phyloP scores from a whole-genome alignment of 352 stramenopile species.

The Elongisporangium anandrum region DNA sequence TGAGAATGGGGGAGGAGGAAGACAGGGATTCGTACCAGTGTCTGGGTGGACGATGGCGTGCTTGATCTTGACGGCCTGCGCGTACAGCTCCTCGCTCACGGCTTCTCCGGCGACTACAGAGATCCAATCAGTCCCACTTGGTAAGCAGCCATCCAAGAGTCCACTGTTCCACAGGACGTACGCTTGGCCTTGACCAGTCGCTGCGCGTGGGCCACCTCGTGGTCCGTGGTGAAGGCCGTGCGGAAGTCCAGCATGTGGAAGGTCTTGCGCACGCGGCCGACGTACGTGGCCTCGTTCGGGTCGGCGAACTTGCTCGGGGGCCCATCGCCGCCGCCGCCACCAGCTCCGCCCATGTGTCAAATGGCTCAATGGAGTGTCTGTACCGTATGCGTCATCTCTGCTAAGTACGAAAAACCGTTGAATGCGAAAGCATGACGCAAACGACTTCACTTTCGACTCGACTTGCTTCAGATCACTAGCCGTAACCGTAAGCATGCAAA shows the following conservation, averaged over 20 bases:
- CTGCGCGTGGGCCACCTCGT: slow-evolving; percentile 42
- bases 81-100: slow-evolving; percentile 32
- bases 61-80: slow-evolving; percentile 60
- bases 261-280: slow-evolving; percentile 70
- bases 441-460: background rate
- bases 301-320: slow-evolving; percentile 63
- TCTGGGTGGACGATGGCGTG: slow-evolving; percentile 73
- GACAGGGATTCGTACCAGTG: slow-evolving; percentile 22
- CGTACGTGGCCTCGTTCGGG: slow-evolving; percentile 73
- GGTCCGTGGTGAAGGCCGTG: slow-evolving; percentile 56
- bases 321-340: slow-evolving; percentile 10
- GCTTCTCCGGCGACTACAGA: slow-evolving; percentile 26
- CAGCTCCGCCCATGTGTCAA: slow-evolving; percentile 15
- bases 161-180: background rate
- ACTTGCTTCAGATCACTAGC: too few species aligned
- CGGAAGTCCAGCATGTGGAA: slow-evolving; percentile 83
- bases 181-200: slow-evolving; percentile 32
- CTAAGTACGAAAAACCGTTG: background rate
- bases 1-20: background rate
- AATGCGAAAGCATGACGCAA: background rate
- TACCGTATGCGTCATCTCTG: background rate
- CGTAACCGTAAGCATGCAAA: too few species aligned
- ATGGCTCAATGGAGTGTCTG: background rate
- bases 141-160: too few species aligned
- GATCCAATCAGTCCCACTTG: background rate